Evolutionary conservation across 1,139 yeast genomes (phyloP).

Genomic region (Yamadazyma sp.): DNA sequence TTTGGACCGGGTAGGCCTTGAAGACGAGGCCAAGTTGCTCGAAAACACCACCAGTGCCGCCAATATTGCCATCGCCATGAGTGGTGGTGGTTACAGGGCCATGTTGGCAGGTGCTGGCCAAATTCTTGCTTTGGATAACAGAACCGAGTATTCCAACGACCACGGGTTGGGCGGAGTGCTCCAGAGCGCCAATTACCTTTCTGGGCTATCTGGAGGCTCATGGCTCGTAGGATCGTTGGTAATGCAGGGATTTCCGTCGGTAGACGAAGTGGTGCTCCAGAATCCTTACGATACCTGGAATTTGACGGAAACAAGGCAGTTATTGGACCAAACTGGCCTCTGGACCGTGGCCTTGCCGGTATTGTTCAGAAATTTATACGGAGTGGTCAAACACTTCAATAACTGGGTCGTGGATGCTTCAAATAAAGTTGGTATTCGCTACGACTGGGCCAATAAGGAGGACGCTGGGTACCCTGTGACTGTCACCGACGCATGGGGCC

Average conservation of each 20-base stretch:
- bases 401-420: constrained; percentile 26
- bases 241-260: constrained; percentile 34
- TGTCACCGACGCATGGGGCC: constrained; percentile 38
- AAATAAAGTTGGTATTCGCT: constrained; percentile 23
- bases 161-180: constrained; percentile 35
- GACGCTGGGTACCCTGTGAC: constrained; percentile 33
- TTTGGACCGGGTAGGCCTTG: constrained; percentile 55
- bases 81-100: constrained; percentile 94
- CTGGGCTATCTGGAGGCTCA: constrained; percentile 42
- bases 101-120: constrained; percentile 91
- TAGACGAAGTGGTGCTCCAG: constrained; percentile 33
- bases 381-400: constrained; percentile 30
- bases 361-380: constrained; percentile 20
- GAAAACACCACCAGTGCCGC: constrained; percentile 34
- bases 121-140: constrained; percentile 72
- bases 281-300: constrained; percentile 38
- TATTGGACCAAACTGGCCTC: constrained; percentile 25
- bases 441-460: constrained; percentile 28
- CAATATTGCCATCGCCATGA: constrained; percentile 70
- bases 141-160: constrained; percentile 54
- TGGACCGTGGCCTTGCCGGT: constrained; percentile 25
- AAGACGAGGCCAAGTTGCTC: constrained; percentile 52
- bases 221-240: constrained; percentile 39
- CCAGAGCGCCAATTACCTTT: constrained; percentile 37
- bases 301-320: constrained; percentile 28